phyloP scores from a whole-genome alignment of 371 early-diverging fungal species.

The Mucor velutinosus region DNA sequence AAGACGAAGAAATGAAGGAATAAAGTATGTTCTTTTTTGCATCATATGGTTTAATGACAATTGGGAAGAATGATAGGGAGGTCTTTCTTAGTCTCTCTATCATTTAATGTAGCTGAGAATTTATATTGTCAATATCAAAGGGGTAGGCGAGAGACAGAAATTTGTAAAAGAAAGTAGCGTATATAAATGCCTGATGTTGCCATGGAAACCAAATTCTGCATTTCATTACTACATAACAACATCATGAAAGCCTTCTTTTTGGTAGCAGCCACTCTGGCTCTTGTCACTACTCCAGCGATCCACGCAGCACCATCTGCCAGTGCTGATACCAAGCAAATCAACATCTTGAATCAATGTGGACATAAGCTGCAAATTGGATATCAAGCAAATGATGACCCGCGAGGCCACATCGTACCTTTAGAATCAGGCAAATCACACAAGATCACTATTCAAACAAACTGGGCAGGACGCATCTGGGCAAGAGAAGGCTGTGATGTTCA shows the following conservation, averaged over 20 bases:
- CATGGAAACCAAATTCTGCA: background rate
- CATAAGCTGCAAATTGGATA: conserved; percentile 24
- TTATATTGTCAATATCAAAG: background rate
- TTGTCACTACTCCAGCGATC: background rate
- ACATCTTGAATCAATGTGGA: conserved; percentile 19
- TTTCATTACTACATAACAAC: too few species aligned
- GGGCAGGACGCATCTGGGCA: conserved; percentile 45
- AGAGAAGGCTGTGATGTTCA: conserved; percentile 29
- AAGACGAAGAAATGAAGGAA: conserved; percentile 3
- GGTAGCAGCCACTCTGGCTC: background rate
- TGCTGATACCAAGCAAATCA: conserved; percentile 15
- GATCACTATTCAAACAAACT: conserved; percentile 15
- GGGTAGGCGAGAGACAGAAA: background rate
- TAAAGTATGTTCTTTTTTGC: background rate
- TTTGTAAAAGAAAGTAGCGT: too few species aligned
- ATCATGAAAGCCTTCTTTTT: background rate
- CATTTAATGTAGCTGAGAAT: background rate
- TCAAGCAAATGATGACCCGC: conserved; percentile 32
- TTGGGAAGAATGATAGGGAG: conserved; percentile 6
- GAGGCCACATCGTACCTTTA: conserved; percentile 7
- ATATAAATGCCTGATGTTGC: background rate
- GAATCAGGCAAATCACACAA: background rate
- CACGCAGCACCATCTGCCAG: background rate
- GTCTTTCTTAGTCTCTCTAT: background rate
- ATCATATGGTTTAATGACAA: background rate